Evolutionary conservation across 768 basidiomycete genomes (phyloP).

Genomic region (Sistotremastrum niveocremeum): DNA sequence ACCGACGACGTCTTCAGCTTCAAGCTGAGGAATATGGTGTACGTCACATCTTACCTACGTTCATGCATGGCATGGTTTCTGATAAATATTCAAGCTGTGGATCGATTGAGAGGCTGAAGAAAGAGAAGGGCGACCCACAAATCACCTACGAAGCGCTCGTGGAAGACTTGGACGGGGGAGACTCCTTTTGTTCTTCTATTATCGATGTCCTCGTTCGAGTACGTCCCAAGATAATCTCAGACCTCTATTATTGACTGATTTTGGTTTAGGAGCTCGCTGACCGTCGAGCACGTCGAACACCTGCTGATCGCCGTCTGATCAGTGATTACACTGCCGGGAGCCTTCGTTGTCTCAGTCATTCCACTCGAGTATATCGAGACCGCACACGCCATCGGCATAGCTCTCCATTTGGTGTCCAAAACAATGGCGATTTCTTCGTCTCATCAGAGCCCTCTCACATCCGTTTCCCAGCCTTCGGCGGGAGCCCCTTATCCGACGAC

Average conservation of each 20-base stretch:
- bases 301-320: constrained; percentile 45
- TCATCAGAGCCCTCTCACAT: neutral
- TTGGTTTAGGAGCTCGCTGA: constrained; percentile 61
- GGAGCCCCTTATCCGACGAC: constrained; percentile 28
- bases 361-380: constrained; percentile 39
- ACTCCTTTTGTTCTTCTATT: constrained; percentile 65
- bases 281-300: constrained; percentile 40
- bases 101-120: constrained; percentile 51
- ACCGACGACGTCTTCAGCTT: constrained; percentile 59
- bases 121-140: constrained; percentile 48
- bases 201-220: constrained; percentile 73
- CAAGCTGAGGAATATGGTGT: constrained; percentile 73
- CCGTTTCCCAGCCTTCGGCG: neutral
- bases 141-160: constrained; percentile 69
- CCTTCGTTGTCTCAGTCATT: constrained; percentile 41
- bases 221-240: constrained; percentile 11
- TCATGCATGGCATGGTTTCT: neutral
- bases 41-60: constrained; percentile 18
- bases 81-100: constrained; percentile 20
- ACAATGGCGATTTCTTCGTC: neutral
- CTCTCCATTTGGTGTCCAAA: neutral
- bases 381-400: neutral
- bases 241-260: constrained; percentile 4
- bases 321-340: constrained; percentile 54
- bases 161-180: constrained; percentile 62